Conservation (phyloP, 108 stramenopile genomes). For the Skeletonema grethae region DNA sequence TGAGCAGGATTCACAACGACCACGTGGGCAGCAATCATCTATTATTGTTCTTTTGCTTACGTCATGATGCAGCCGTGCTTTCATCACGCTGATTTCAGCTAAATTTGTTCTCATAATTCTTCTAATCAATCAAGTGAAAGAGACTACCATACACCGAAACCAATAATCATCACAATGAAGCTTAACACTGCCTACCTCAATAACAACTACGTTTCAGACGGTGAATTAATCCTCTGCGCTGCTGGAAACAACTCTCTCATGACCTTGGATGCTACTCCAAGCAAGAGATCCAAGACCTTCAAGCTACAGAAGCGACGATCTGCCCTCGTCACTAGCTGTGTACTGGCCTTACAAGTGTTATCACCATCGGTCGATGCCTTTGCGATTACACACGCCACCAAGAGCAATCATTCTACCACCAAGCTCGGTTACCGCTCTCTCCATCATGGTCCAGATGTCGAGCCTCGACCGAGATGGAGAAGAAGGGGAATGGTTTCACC, state of each 20-base stretch:
- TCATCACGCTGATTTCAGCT: not conserved
- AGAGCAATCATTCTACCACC: not conserved
- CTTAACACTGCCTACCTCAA: not conserved
- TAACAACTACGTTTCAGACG: not conserved
- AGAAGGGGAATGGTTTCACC: conserved; percentile 41
- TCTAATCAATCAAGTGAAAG: not conserved
- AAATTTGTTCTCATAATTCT: not conserved
- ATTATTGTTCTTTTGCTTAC: no score
- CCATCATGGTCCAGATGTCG: not conserved
- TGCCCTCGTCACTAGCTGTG: not conserved
- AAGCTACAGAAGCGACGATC: not conserved
- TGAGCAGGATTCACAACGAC: no score
- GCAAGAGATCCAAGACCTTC: not conserved
- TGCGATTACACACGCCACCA: not conserved
- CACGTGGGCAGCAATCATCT: no score
- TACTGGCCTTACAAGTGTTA: not conserved
- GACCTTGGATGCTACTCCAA: not conserved
- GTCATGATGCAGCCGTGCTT: no score
- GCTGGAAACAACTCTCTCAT: not conserved
- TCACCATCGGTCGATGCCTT: conserved; percentile 3
- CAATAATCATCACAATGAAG: not conserved
- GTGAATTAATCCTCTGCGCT: not conserved
- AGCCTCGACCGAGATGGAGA: conserved; percentile 34
- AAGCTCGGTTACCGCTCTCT: conserved; percentile 32
- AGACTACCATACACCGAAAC: not conserved